Evolutionary conservation across 371 early-diverging fungal species (phyloP).

Genomic region (Thermomucor indicae-seudaticae): DNA sequence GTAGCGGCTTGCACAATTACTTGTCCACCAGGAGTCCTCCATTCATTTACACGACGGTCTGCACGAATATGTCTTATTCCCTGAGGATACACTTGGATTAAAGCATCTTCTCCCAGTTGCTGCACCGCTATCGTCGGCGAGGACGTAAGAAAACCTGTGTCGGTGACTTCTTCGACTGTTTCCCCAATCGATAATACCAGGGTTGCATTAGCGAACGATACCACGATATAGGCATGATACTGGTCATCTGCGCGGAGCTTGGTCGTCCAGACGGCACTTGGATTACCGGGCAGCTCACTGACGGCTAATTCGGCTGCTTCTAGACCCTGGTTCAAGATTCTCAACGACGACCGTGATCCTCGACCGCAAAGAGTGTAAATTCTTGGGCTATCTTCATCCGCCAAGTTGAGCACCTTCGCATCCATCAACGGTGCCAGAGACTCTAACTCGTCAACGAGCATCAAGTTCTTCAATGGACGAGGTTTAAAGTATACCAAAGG

Average conservation of each 20-base stretch:
- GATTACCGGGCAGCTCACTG: conserved; percentile 90
- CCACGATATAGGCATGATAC: conserved; percentile 85
- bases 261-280: conserved; percentile 94
- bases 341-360: conserved; percentile 77
- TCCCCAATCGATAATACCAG: conserved; percentile 92
- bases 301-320: conserved; percentile 91
- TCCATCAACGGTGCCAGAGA: conserved; percentile 78
- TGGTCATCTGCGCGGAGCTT: conserved; percentile 63
- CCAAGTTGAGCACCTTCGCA: conserved; percentile 75
- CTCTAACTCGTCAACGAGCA: conserved; percentile 87
- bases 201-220: conserved; percentile 92
- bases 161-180: conserved; percentile 91
- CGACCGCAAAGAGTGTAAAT: conserved; percentile 88
- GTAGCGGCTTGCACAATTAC: conserved; percentile 75
- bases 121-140: conserved; percentile 84
- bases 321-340: conserved; percentile 89
- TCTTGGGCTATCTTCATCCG: conserved; percentile 92
- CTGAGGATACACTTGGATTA: conserved; percentile 88
- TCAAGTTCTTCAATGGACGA: conserved; percentile 77
- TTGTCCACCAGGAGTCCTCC: conserved; percentile 82
- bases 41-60: conserved; percentile 89
- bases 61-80: conserved; percentile 87
- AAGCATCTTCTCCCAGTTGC: conserved; percentile 81
- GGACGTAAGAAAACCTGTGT: conserved; percentile 80
- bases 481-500: conserved; percentile 73